phyloP scores from a whole-genome alignment of 495 filamentous ascomycete genomes.

The Neurospora hispaniola region DNA sequence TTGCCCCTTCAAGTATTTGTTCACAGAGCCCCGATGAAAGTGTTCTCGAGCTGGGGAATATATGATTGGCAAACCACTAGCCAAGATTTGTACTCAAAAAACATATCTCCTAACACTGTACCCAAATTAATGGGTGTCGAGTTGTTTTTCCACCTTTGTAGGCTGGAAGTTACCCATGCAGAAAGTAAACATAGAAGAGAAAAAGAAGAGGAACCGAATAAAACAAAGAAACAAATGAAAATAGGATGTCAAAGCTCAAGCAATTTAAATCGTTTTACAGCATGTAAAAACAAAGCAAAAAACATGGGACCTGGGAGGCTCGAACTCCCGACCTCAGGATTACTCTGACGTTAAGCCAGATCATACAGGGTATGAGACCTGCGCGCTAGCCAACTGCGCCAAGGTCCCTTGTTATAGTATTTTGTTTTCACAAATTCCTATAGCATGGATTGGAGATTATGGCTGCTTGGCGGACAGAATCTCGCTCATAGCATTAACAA shows the following conservation, averaged over 20 bases:
- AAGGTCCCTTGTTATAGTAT: neutral
- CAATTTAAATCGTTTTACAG: neutral
- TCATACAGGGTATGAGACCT: neutral
- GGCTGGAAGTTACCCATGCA: neutral
- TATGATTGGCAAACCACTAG: neutral
- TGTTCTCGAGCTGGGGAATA: neutral
- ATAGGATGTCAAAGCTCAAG: neutral
- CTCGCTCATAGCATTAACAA: neutral
- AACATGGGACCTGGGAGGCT: neutral
- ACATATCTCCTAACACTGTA: no score
- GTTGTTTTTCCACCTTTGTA: neutral
- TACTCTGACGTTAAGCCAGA: neutral
- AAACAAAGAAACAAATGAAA: neutral
- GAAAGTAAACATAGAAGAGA: neutral
- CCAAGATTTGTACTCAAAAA: neutral
- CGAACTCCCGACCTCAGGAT: neutral
- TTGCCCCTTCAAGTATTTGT: neutral
- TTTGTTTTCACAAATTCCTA: no score
- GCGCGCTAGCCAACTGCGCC: neutral
- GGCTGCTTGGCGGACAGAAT: neutral
- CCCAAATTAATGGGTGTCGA: no score
- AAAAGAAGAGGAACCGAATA: neutral
- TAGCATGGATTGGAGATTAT: no score
- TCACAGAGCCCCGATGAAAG: neutral
- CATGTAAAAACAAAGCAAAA: neutral